A percentile compares a stretch with the other conserved stretches of the same genome.
Evolutionary conservation across 2,329 filamentous ascomycete species (phyloP).

Genomic region (Xylogone sp.): DNA sequence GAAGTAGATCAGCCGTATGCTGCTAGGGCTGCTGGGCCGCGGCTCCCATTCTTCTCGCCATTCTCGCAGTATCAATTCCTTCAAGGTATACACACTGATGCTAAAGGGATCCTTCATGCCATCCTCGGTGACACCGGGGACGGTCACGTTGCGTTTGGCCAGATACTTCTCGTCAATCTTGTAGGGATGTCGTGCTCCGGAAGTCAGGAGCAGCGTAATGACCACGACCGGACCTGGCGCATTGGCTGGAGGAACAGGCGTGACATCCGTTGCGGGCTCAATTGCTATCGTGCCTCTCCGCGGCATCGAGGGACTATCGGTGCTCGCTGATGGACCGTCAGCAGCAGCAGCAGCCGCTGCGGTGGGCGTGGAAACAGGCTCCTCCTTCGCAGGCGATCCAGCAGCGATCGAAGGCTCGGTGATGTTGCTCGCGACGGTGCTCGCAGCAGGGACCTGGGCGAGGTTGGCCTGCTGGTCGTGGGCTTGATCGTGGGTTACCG

Average conservation of each 20-base stretch:
- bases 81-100: constrained; percentile 90
- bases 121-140: constrained; percentile 59
- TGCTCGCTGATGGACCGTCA: background rate
- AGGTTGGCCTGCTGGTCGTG: background rate
- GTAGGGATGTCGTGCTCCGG: constrained; percentile 81
- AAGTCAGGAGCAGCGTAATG: constrained; percentile 81
- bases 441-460: too few species aligned
- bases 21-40: constrained; percentile 79
- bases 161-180: constrained; percentile 87
- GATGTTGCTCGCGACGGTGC: background rate
- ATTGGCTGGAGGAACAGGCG: constrained; percentile 4
- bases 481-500: background rate
- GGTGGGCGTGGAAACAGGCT: background rate
- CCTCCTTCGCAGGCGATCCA: background rate
- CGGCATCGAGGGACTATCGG: constrained; percentile 9
- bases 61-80: constrained; percentile 88
- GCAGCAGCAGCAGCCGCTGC: too few species aligned
- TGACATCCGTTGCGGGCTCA: constrained; percentile 15
- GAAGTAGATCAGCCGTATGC: constrained; percentile 88
- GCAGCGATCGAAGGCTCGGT: background rate
- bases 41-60: constrained; percentile 92
- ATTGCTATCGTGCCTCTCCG: constrained; percentile 20
- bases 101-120: constrained; percentile 74
- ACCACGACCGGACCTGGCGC: constrained; percentile 49
- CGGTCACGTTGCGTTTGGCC: constrained; percentile 71